Evolutionary conservation across 2,329 filamentous ascomycete species (phyloP).

Genomic region (Akanthomyces lecanii): DNA sequence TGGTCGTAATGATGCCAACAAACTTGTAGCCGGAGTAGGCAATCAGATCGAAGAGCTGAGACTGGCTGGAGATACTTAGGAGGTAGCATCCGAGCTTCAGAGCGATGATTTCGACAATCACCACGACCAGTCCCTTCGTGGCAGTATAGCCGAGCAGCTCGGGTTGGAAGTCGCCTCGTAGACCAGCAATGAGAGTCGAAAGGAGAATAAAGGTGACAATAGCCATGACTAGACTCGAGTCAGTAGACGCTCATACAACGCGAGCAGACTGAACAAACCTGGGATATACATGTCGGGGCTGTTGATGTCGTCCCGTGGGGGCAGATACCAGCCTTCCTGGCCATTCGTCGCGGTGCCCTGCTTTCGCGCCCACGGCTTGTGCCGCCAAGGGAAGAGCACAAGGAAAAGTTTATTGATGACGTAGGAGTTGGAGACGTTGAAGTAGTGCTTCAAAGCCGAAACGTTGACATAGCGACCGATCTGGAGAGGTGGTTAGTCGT

Average conservation of each 20-base stretch:
- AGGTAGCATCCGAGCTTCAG: constrained; percentile 92
- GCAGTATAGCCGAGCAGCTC: constrained; percentile 89
- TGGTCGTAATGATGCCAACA: constrained; percentile 88
- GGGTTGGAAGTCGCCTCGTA: constrained; percentile 88
- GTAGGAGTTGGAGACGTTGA: constrained; percentile 97
- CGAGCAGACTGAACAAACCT: constrained; percentile 30
- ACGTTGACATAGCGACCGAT: constrained; percentile 78
- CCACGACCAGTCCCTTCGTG: constrained; percentile 75
- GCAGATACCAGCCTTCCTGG: constrained; percentile 74
- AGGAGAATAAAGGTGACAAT: constrained; percentile 96
- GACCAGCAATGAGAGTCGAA: constrained; percentile 82
- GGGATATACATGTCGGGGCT: constrained; percentile 99
- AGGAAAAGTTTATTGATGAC: constrained; percentile 90
- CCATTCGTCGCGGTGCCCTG: constrained; percentile 68
- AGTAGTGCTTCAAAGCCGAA: constrained; percentile 93
- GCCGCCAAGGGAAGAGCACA: constrained; percentile 95
- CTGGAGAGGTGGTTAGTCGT: constrained; percentile 2
- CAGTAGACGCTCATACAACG: not conserved
- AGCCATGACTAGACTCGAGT: constrained; percentile 69
- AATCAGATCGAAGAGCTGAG: constrained; percentile 86
- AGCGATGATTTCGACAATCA: constrained; percentile 82
- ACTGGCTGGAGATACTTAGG: constrained; percentile 87
- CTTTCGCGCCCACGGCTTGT: constrained; percentile 95
- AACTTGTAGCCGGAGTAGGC: constrained; percentile 99
- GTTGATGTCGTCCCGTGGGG: constrained; percentile 92